Base-by-base conservation (phyloP, 2,329 filamentous ascomycete species). In the Amauroascus verrucosus region DNA sequence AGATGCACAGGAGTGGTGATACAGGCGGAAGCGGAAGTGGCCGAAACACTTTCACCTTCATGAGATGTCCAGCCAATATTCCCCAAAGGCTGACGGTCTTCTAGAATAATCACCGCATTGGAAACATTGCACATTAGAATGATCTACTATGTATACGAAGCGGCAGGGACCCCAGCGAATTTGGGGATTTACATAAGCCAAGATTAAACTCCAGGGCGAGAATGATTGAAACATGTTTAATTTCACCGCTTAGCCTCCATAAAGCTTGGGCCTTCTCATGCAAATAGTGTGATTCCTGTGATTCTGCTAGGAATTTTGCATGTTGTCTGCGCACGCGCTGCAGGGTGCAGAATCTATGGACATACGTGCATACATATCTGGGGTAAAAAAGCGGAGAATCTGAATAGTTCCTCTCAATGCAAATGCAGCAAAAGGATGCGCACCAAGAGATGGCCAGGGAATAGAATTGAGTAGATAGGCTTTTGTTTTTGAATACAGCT, bases 221-320 rank as follows among this genome's bases (percentile, higher is more conserved):
- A 24, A 14, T 6, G 46, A 48, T 33, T 48, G 46, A 48, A 48
- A 48, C 46, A 38, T 38, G 46, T 48, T 38, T 48, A 48, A 48
- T 48, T 37, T 48, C 33, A 48, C 46, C 18, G 8, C 32, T n/a
- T 24, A 37, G 32, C 46, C 22, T 48, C 32, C 26, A 38, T 14
- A 26, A 48, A 38, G 30, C 33, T 48, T 35, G 46, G 30, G 7
- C 46, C 33, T 38, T 48, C 33, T 48, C 9, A 24, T 37, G 30
- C 33, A 20, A 24, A 7, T 38, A 3, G 46, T 38, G 32, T 48
- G 46, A 48, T 26, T 38, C 32, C n/a, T n/a, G n/a, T n/a, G n/a
- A n/a, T n/a, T 11, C 18, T 14, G 16, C 44, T 28, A 47, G 32
- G 44, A 20, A 18, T 33, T 33, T 33, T 33, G 38, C 38, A 41